Percentiles rank a stretch among this genome's conserved stretches.
Evolutionary conservation across 306 rosid species (phyloP).

Genomic region (Quercus dentata): DNA sequence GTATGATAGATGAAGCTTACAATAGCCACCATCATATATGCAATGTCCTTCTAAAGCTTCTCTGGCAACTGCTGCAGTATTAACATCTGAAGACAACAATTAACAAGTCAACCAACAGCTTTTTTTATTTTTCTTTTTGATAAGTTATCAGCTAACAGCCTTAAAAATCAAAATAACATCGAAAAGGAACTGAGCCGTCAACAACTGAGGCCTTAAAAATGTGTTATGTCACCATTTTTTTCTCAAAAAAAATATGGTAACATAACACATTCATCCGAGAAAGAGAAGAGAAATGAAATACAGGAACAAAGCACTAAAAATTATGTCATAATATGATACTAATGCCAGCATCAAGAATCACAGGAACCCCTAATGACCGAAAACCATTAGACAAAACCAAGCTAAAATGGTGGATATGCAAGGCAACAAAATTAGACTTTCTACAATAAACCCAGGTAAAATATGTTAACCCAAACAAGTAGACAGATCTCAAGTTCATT

Average conservation of each 20-base stretch:
- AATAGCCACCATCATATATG: constrained; percentile 99
- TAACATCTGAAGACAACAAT: constrained; percentile 41
- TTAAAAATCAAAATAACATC: not conserved
- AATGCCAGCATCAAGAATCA: not conserved
- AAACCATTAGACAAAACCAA: not conserved
- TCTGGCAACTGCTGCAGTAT: constrained; percentile 72
- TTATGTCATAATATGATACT: not conserved
- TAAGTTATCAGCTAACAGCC: no score
- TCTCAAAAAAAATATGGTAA: not conserved
- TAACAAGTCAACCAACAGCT: constrained; percentile 8
- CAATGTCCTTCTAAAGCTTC: constrained; percentile 94
- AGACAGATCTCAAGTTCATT: not conserved
- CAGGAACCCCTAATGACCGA: no score
- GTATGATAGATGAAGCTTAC: constrained; percentile 99
- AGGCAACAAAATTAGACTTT: not conserved
- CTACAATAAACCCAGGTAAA: not conserved
- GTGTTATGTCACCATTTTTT: no score
- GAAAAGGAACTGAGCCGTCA: not conserved
- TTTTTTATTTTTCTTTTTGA: no score
- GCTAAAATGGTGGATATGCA: not conserved
- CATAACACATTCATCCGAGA: not conserved
- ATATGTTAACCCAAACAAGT: not conserved
- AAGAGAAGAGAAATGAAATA: not conserved
- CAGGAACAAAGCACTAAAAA: not conserved
- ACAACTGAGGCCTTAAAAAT: not conserved